Conservation (phyloP, 75 land plant species). For the Sequoia sempervirens region DNA sequence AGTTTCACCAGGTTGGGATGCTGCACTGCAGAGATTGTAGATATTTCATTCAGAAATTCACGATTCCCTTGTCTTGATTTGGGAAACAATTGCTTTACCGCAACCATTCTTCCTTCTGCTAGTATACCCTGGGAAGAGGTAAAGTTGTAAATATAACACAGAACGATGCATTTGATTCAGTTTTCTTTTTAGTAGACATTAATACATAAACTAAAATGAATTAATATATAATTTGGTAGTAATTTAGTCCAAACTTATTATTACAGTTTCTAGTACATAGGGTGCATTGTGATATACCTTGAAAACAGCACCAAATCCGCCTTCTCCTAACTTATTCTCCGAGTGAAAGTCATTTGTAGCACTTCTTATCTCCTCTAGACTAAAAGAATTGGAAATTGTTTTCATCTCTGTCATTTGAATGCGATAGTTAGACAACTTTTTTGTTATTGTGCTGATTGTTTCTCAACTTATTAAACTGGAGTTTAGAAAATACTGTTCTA, state of each 20-base stretch:
- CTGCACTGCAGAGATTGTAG: conserved; percentile 18
- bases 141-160: neutral
- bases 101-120: conserved; percentile 25
- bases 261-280: neutral
- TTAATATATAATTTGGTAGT: too few relatives aligned
- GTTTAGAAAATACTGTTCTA: neutral
- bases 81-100: conserved; percentile 23
- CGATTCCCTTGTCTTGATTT: conserved; percentile 25
- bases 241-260: neutral
- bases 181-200: neutral
- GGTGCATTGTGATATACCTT: conserved; percentile 27
- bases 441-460: neutral
- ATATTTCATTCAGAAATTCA: conserved; percentile 31
- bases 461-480: neutral
- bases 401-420: conserved; percentile 23
- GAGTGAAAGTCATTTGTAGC: conserved; percentile 53
- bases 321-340: conserved; percentile 56
- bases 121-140: conserved; percentile 19
- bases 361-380: conserved; percentile 33
- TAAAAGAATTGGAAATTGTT: conserved; percentile 33
- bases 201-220: neutral
- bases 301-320: conserved; percentile 65
- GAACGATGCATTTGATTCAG: too few relatives aligned
- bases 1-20: conserved; percentile 31
- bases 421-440: neutral